These are phyloP conservation scores for Aquanectria penicillioides DNA, from an alignment of 2,329 filamentous ascomycete genomes.

Conservation along the genomic window DNA sequence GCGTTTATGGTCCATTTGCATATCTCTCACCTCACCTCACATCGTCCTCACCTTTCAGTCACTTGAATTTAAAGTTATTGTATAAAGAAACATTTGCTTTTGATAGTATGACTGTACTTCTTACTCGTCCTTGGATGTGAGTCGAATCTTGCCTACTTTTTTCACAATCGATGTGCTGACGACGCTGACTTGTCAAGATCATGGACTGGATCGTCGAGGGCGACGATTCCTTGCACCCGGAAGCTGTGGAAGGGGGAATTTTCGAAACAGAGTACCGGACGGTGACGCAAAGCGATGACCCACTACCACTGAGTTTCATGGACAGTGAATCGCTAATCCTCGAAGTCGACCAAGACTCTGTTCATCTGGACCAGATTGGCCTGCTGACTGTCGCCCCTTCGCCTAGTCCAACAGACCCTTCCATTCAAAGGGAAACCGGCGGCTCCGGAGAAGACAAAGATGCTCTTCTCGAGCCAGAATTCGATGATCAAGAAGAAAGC, in stretches of 20 bases:
- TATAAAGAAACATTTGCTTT: background rate
- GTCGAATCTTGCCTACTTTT: background rate
- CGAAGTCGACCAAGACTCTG: background rate
- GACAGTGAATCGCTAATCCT: background rate
- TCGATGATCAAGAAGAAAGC: background rate
- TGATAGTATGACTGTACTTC: constrained; percentile 16
- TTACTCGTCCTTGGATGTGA: constrained; percentile 28
- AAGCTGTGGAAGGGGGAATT: background rate
- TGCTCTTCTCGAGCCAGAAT: constrained; percentile 9
- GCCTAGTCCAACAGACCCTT: constrained; percentile 5
- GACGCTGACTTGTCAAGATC: background rate
- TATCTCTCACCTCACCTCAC: background rate
- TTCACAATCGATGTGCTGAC: background rate
- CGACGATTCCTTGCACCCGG: constrained; percentile 8
- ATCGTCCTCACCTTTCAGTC: background rate
- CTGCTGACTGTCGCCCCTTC: constrained; percentile 19
- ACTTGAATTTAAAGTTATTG: background rate
- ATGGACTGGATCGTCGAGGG: constrained; percentile 17
- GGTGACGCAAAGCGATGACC: constrained; percentile 8
- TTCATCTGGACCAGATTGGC: constrained; percentile 9
- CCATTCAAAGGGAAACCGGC: background rate
- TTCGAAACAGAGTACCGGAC: constrained; percentile 23
- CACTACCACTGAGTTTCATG: background rate
- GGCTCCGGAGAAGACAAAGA: constrained; percentile 14
- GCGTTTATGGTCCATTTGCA: no score